These are phyloP conservation scores for Rhytidhysteron rufulum DNA, from an alignment of 2,329 filamentous ascomycete species.

Conservation along the genomic window DNA sequence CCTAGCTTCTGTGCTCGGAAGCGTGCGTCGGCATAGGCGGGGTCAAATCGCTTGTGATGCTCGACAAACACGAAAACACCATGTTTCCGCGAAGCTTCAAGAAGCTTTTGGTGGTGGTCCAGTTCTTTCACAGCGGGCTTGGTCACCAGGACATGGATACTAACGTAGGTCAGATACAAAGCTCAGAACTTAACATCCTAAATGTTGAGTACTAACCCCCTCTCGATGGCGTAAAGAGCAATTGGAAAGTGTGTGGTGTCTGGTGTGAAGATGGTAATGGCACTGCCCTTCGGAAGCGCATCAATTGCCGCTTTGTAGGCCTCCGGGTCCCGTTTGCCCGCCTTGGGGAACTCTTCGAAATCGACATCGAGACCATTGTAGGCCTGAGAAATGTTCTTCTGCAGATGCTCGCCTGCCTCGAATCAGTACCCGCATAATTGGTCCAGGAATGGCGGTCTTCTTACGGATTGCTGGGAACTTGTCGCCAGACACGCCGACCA, in stretches of 20 bases:
- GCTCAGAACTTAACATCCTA: too few relatives aligned
- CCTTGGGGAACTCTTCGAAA: conserved; percentile 76
- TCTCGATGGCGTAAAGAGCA: conserved; percentile 80
- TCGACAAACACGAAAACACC: conserved; percentile 89
- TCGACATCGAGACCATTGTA: conserved; percentile 88
- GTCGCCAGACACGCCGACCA: conserved; percentile 83
- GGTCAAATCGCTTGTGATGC: conserved; percentile 96
- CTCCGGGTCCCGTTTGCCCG: conserved; percentile 70
- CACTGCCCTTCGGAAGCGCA: conserved; percentile 72
- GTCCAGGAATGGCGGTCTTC: conserved; percentile 26
- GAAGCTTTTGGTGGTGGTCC: conserved; percentile 71
- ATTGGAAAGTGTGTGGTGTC: conserved; percentile 92
- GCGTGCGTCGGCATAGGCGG: conserved; percentile 83
- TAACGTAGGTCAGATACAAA: conserved; percentile 87
- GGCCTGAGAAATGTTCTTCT: conserved; percentile 80
- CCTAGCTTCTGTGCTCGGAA: conserved; percentile 72
- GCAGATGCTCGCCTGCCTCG: conserved; percentile 68
- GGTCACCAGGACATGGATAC: conserved; percentile 87
- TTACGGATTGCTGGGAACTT: conserved; percentile 90
- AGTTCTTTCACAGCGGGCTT: conserved; percentile 89
- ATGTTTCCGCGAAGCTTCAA: conserved; percentile 67
- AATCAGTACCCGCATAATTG: not conserved
- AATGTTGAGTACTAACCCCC: too few relatives aligned
- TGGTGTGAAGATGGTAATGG: conserved; percentile 94
- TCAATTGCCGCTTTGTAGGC: conserved; percentile 90